phyloP scores from a whole-genome alignment of 257 asterid species.

The Forsythia viridissima region DNA sequence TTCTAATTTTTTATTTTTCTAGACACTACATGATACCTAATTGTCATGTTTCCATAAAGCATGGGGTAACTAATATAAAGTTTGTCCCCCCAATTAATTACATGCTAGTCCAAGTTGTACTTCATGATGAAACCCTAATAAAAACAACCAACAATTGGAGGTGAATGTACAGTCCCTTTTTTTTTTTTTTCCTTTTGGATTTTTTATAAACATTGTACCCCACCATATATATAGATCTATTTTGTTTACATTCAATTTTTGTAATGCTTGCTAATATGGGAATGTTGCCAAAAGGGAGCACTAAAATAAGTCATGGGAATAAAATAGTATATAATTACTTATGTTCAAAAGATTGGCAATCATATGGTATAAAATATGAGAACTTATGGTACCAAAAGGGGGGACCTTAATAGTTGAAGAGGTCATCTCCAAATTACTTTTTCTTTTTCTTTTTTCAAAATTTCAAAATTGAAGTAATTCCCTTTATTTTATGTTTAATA shows the following conservation, averaged over 20 bases:
- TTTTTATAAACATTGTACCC: slow-evolving; percentile 21
- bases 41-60: slow-evolving; percentile 24
- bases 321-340: background rate
- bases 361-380: background rate
- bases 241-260: slow-evolving; percentile 11
- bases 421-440: no score
- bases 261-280: slow-evolving; percentile 3
- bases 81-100: slow-evolving; percentile 21
- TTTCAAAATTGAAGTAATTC: background rate
- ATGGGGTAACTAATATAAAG: slow-evolving; percentile 12
- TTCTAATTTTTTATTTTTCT: background rate
- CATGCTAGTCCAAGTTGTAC: slow-evolving; percentile 16
- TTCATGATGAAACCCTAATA: slow-evolving; percentile 14
- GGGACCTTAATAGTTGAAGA: background rate
- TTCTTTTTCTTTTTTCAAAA: background rate
- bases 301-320: background rate
- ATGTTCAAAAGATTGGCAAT: background rate
- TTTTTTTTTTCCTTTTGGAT: background rate
- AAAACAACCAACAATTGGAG: slow-evolving; percentile 6
- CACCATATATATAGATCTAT: slow-evolving; percentile 10
- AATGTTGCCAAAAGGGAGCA: slow-evolving; percentile 15
- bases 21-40: slow-evolving; percentile 24
- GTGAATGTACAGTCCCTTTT: background rate
- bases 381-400: background rate
- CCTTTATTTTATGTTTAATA: background rate